Evolutionary conservation across 345 rosid genomes (phyloP).

Genomic region (Brassica juncea): DNA sequence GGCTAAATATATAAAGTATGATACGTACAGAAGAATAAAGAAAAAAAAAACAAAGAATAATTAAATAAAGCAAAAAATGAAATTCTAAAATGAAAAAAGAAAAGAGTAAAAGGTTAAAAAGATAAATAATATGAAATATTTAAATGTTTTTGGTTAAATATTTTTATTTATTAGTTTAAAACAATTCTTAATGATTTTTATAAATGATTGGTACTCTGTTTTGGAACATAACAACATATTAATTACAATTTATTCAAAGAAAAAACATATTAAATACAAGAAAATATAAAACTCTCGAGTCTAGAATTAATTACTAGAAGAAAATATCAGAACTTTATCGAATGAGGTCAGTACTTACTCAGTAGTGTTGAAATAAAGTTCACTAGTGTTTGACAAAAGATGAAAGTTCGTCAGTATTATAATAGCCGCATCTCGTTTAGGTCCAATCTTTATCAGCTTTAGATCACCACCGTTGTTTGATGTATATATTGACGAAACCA

Average conservation of each 20-base stretch:
- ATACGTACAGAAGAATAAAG: conserved; percentile 21
- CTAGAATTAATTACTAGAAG: not conserved
- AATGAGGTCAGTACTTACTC: not conserved
- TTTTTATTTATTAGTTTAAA: not conserved
- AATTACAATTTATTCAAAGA: not conserved
- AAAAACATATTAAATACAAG: not conserved
- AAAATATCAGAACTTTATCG: not conserved
- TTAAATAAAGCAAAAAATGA: conserved; percentile 24
- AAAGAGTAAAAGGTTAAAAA: conserved; percentile 3
- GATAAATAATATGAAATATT: not conserved
- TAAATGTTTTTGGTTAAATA: not conserved
- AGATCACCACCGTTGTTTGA: conserved; percentile 22
- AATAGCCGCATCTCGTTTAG: not conserved
- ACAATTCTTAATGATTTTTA: not conserved
- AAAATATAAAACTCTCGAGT: not conserved
- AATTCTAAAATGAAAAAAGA: not conserved
- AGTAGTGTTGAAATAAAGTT: conserved; percentile 7
- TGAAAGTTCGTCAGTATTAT: not conserved
- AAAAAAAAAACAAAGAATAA: conserved; percentile 5
- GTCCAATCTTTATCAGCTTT: conserved; percentile 3
- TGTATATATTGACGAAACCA: not conserved
- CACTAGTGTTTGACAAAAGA: conserved; percentile 3
- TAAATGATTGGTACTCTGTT: not conserved
- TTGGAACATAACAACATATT: not conserved
- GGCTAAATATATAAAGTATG: conserved; percentile 6